A percentile compares a stretch with the other conserved stretches of the same genome.
phyloP scores from a whole-genome alignment of 371 early-diverging fungal species.

The Haplosporangium sp. region DNA sequence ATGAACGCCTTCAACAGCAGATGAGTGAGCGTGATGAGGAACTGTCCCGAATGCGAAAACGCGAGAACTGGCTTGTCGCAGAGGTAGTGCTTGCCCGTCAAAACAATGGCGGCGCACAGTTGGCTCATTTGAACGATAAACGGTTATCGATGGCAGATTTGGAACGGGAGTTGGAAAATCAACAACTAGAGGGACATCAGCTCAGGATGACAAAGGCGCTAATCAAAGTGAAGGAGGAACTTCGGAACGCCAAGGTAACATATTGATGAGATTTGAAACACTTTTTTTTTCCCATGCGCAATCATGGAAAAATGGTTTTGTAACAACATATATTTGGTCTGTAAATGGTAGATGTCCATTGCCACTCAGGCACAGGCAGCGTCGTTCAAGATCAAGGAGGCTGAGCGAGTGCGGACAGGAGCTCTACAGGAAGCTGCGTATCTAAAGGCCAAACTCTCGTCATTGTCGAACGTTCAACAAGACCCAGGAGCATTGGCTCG shows the following conservation, averaged over 20 bases:
- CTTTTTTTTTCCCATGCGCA: too few species aligned
- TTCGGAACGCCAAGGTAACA: slow-evolving; percentile 43
- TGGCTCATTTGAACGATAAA: slow-evolving; percentile 10
- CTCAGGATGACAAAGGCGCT: slow-evolving; percentile 44
- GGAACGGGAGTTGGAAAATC: slow-evolving; percentile 33
- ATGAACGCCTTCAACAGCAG: slow-evolving; percentile 22
- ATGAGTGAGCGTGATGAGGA: slow-evolving; percentile 13
- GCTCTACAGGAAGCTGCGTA: slow-evolving; percentile 72
- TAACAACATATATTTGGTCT: too few species aligned
- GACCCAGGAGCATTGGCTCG: slow-evolving; percentile 54
- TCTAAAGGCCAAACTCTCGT: slow-evolving; percentile 63
- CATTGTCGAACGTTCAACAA: slow-evolving; percentile 49
- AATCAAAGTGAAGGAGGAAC: slow-evolving; percentile 43
- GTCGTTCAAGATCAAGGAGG: slow-evolving; percentile 61
- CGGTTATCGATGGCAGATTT: slow-evolving; percentile 39
- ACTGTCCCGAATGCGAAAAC: slow-evolving; percentile 31
- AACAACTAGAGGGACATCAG: slow-evolving; percentile 37
- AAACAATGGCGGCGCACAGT: slow-evolving; percentile 1
- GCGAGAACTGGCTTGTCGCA: slow-evolving; percentile 45
- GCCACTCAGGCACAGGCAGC: slow-evolving; percentile 65
- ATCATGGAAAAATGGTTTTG: too few species aligned
- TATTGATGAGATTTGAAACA: too few species aligned
- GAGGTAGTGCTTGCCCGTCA: slow-evolving; percentile 43
- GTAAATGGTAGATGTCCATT: slow-evolving; percentile 47
- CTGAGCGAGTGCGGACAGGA: slow-evolving; percentile 67